Evolutionary conservation across 2,329 filamentous ascomycete genomes (phyloP), one percentile per base, ranked within the genome.

Genomic region (Diplodia scrobiculata): DNA sequence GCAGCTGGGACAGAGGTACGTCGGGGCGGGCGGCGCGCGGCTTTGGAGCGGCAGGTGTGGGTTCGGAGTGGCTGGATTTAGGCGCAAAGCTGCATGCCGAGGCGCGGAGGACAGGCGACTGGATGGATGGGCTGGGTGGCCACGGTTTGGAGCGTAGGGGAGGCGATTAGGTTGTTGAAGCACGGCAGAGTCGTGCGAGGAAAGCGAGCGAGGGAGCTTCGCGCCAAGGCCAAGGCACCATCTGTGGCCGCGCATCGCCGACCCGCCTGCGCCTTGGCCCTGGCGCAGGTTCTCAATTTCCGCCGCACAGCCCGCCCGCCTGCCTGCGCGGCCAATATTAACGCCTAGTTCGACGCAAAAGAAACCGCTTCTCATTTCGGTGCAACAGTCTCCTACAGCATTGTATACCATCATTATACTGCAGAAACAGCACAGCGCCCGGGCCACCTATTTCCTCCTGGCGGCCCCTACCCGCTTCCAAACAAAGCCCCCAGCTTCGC

Each of bases 401-500:
- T 27, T 3, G 7, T 3, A 11, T 10, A 7, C 9, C 34, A 10
- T 36, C 34, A 34, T 36, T 36, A 36, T 36, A 21, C 29, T 53
- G 29, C 51, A 34, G 17, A n/a, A 21, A 2, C 27, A 38, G 41
- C 29, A 27, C 34, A 5, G 38, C 50, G 32, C 66, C n/a, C 55
- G 32, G 41, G n/a, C 45, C 29, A 5, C 21, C 36, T 25, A 19
- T 36, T 32, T 41, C 52, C 21, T 53, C 47, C 41, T 47, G 52
- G 25, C 41, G n/a, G 34, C 34, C 41, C 55, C 54, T 58, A 60
- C 38, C 55, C 55, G 38, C 55, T 60, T 13, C 55, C 55, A 32
- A 60, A 60, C 13, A 60, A 60, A 47, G 55, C 47, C 38, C 14
- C 45, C 36, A 91, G 73, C 69, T 84, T 84, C 32, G 85, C 79